Conservation (phyloP, 1,139 yeast genomes). For the Meyerozyma athensensis region DNA sequence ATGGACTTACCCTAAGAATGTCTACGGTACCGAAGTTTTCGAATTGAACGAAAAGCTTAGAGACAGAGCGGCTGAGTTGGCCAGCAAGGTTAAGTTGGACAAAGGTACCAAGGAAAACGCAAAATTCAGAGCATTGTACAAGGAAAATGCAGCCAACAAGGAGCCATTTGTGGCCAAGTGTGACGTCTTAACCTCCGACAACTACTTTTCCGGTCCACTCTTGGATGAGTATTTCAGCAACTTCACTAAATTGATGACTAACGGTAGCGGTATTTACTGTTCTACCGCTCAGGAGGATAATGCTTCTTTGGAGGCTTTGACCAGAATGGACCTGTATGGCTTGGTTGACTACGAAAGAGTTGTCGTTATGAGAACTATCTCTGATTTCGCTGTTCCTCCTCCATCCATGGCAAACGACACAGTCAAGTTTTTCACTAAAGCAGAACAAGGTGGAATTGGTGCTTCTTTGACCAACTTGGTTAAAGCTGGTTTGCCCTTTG, state of each 20-base stretch:
- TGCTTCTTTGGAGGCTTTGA: constrained; percentile 57
- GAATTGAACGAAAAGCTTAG: constrained; percentile 57
- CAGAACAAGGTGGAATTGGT: constrained; percentile 48
- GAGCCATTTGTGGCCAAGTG: constrained; percentile 49
- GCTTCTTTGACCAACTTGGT: constrained; percentile 51
- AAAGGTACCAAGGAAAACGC: constrained; percentile 44
- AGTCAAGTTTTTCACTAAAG: constrained; percentile 46
- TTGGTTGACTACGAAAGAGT: constrained; percentile 55
- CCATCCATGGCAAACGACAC: constrained; percentile 39
- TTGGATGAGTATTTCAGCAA: constrained; percentile 48
- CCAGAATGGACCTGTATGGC: constrained; percentile 52
- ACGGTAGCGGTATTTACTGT: constrained; percentile 57
- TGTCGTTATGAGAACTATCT: constrained; percentile 58
- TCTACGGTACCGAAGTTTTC: constrained; percentile 64
- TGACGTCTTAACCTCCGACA: constrained; percentile 60
- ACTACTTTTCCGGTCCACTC: constrained; percentile 52
- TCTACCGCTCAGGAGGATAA: constrained; percentile 67
- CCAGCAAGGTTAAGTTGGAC: constrained; percentile 37
- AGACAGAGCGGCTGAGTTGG: constrained; percentile 54
- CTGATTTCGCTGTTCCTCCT: constrained; percentile 59
- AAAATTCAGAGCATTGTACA: constrained; percentile 44
- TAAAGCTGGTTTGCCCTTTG: constrained; percentile 51
- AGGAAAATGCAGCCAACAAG: constrained; percentile 44
- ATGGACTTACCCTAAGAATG: constrained; percentile 47
- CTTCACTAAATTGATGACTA: constrained; percentile 48